Conservation (phyloP, 768 basidiomycete genomes). For the Hygrophorus russula region DNA sequence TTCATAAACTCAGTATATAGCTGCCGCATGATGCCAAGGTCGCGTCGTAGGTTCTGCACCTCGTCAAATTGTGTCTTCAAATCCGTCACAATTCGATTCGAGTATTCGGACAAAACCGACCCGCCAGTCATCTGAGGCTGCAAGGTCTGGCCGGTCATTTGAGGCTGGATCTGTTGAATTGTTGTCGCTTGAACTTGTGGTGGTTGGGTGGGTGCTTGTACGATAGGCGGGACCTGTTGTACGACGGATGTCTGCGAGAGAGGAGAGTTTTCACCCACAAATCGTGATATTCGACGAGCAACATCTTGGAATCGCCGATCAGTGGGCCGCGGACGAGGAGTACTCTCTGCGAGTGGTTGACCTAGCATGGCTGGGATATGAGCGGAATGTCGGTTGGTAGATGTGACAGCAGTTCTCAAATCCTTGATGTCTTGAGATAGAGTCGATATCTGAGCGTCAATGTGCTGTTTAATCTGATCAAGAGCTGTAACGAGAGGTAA, state of each 20-base stretch:
- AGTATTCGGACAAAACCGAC: slow-evolving; percentile 65
- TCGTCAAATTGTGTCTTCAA: slow-evolving; percentile 92
- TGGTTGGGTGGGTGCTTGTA: slow-evolving; percentile 16
- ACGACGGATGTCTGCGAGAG: slow-evolving; percentile 12
- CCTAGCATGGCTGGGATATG: slow-evolving; percentile 35
- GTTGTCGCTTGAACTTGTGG: too few species aligned
- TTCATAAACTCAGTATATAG: slow-evolving; percentile 90
- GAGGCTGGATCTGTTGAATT: slow-evolving; percentile 34
- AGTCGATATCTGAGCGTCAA: slow-evolving; percentile 79
- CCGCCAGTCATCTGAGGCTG: slow-evolving; percentile 66
- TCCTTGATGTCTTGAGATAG: slow-evolving; percentile 89
- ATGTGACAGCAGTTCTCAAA: slow-evolving; percentile 52
- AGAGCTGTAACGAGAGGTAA: slow-evolving; percentile 46
- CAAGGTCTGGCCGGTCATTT: slow-evolving; percentile 59
- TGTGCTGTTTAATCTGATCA: slow-evolving; percentile 98
- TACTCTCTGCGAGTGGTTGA: slow-evolving; percentile 53
- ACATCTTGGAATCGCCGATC: slow-evolving; percentile 66
- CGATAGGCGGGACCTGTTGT: slow-evolving; percentile 12
- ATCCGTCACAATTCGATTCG: slow-evolving; percentile 63
- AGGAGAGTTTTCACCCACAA: slow-evolving; percentile 37
- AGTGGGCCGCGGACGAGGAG: slow-evolving; percentile 59
- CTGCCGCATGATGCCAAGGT: slow-evolving; percentile 89
- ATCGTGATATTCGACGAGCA: slow-evolving; percentile 64
- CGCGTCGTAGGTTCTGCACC: slow-evolving; percentile 86
- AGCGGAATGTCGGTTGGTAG: slow-evolving; percentile 38